Evolutionary conservation across 2,329 filamentous ascomycete species (phyloP), one percentile per base, ranked within the genome.

Genomic region (Paraconiothyrium sp.): DNA sequence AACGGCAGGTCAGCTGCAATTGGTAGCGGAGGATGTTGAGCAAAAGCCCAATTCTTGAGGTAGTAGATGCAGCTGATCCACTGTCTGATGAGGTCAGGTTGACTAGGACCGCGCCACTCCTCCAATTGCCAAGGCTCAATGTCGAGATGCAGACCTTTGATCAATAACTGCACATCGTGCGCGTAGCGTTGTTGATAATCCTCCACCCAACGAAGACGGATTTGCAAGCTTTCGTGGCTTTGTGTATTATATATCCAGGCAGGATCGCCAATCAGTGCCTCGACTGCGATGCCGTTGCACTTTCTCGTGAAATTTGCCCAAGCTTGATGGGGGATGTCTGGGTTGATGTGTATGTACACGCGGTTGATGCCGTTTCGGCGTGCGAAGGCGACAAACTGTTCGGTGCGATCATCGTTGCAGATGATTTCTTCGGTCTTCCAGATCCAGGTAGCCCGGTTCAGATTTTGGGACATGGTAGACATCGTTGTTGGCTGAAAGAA

Each of bases 271-370:
- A 54, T 54, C 35, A 54, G 14, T 41, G 51, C 51, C 16, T 54
- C 51, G 8, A 54, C 51, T 46, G 52, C 52, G 39, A 55, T 55
- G 14, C 22, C 14, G 24, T 20, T 46, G 30, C 52, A 55, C 5
- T 46, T 55, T 16, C 24, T 22, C 11, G 14, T 34, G 51, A 55
- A 55, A 9, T 34, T 55, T 27, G 52, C 37, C 9, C 46, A 27
- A 27, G 43, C 27, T 22, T 46, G 52, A 46, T 35, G 39, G 13
- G 52, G 39, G 14, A 55, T 34, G 13, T 55, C 52, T 13, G 39
- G 52, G 20, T 55, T 46, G n/a, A 55, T 55, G 52, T 55, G 52
- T 14, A 55, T 39, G 41, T 55, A 55, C 16, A 46, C 52, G n/a
- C 52, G 30, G n/a, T 55, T 55, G 52, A 55, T 46, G 16, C 39